Base-by-base conservation (phyloP, 2,329 filamentous ascomycete genomes). In the Eutypella sp. region DNA sequence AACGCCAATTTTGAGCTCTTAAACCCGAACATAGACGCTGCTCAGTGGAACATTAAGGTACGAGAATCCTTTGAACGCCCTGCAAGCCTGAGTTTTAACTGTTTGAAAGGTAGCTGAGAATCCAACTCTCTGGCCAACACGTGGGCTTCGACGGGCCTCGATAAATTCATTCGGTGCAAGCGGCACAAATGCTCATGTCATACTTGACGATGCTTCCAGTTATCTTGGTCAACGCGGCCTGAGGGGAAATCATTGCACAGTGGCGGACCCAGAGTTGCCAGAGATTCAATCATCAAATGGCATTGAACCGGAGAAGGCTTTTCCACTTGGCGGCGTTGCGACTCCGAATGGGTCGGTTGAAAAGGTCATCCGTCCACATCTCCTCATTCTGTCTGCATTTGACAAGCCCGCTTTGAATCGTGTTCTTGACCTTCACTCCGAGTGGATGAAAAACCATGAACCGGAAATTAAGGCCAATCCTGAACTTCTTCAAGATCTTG, bases 1-100 rank as follows among this genome's bases (percentile, higher is more conserved):
- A 67, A 66, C 19, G 44, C 61, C 10, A 50, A 49, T 4, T 60
- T 66, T 38, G 46, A 58, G 4, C 41, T 43, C 7, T 44, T 62
- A 2, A 65, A 59, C 43, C 57, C 58, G 0, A 40, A 38, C 0
- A 36, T 64, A 2, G 18, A 20, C 15, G 5, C 25, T 29, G 25
- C 7, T 29, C 13, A 8, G 8, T 13, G 7, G 25, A 29, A 29
- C 7, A 8, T 29, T 8, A 29, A 29, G 25, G 25, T 29, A 29
- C 13, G 7, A 13, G 25, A 8, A 13, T 7, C 25, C 25, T 29
- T 29, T 7, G 25, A 29, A 13, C 25, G 13, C 25, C 8, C 13
- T 29, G 25, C 13, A 29, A 29, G n/a, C n/a, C n/a, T n/a, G n/a
- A n/a, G n/a, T n/a, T n/a, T 13, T 8, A 29, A 29, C 25, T 13